Percentiles rank a stretch among this genome's conserved stretches.
Conservation (phyloP, 2,329 filamentous ascomycete species). For the Fusarium sp. region DNA sequence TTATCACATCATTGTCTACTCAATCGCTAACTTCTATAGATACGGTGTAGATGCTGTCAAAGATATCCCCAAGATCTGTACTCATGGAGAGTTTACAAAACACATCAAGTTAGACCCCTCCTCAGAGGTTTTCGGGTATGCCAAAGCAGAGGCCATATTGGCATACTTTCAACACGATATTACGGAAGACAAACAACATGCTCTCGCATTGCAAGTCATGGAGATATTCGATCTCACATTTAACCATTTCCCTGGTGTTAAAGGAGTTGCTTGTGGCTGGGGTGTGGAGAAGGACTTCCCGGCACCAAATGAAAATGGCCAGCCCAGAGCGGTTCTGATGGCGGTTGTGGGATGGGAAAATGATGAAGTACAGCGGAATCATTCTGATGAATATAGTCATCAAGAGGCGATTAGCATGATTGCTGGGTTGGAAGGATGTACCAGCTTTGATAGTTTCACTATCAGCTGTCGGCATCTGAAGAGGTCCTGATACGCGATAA, state of each 20-base stretch:
- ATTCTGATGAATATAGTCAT: background rate
- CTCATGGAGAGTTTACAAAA: conserved; percentile 17
- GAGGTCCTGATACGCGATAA: background rate
- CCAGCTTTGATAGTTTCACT: background rate
- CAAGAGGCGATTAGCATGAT: background rate
- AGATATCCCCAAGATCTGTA: conserved; percentile 29
- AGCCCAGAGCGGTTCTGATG: conserved; percentile 3
- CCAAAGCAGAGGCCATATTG: conserved; percentile 1
- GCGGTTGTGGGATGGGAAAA: conserved; percentile 8
- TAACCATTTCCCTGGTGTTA: background rate
- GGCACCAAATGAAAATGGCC: background rate
- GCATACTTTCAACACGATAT: conserved; percentile 14
- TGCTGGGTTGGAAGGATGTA: background rate
- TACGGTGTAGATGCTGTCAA: conserved; percentile 18
- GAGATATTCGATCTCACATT: background rate
- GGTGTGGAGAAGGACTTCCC: conserved; percentile 24
- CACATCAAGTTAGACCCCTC: conserved; percentile 21
- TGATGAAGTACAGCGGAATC: background rate
- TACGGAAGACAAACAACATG: background rate
- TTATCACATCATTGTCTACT: background rate
- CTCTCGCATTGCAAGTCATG: background rate
- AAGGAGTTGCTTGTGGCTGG: conserved; percentile 9
- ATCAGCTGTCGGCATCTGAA: conserved; percentile 7
- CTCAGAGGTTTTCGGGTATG: conserved; percentile 4
- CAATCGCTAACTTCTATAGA: background rate